Evolutionary conservation across 345 rosid genomes (phyloP).

Genomic region (Melaleuca alternifolia): DNA sequence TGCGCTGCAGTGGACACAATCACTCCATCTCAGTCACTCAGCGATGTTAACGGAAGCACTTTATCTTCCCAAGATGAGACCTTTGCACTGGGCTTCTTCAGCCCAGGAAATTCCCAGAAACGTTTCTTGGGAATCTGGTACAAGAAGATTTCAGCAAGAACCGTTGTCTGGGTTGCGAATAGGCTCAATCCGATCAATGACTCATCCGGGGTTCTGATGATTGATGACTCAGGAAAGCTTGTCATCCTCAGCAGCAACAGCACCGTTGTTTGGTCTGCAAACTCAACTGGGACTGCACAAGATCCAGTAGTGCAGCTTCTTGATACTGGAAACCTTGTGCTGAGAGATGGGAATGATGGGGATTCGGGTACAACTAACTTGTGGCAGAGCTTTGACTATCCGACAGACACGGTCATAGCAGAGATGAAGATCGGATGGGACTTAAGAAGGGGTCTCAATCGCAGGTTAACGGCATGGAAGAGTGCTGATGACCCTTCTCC

Average conservation of each 20-base stretch:
- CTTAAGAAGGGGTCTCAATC: slow-evolving; percentile 7
- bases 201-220: slow-evolving; percentile 23
- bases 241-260: slow-evolving; percentile 5
- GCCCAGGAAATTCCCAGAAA: slow-evolving; percentile 25
- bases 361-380: background rate
- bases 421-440: slow-evolving; percentile 50
- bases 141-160: slow-evolving; percentile 18
- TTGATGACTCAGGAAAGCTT: slow-evolving; percentile 8
- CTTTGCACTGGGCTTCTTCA: slow-evolving; percentile 31
- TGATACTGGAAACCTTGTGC: slow-evolving; percentile 40
- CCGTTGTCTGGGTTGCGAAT: slow-evolving; percentile 54
- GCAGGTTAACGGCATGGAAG: slow-evolving; percentile 31
- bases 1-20: slow-evolving; percentile 3
- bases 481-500: slow-evolving; percentile 32
- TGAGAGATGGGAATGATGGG: slow-evolving; percentile 6
- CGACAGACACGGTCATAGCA: slow-evolving; percentile 44
- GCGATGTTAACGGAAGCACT: slow-evolving; percentile 5
- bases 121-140: slow-evolving; percentile 51
- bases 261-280: slow-evolving; percentile 21
- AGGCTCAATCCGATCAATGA: slow-evolving; percentile 24
- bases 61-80: slow-evolving; percentile 8
- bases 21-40: slow-evolving; percentile 5
- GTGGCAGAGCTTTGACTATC: slow-evolving; percentile 54
- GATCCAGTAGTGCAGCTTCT: slow-evolving; percentile 22
- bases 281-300: slow-evolving; percentile 3